Evolutionary conservation across 2,329 filamentous ascomycete species (phyloP).

Genomic region (Xylaria sp.): DNA sequence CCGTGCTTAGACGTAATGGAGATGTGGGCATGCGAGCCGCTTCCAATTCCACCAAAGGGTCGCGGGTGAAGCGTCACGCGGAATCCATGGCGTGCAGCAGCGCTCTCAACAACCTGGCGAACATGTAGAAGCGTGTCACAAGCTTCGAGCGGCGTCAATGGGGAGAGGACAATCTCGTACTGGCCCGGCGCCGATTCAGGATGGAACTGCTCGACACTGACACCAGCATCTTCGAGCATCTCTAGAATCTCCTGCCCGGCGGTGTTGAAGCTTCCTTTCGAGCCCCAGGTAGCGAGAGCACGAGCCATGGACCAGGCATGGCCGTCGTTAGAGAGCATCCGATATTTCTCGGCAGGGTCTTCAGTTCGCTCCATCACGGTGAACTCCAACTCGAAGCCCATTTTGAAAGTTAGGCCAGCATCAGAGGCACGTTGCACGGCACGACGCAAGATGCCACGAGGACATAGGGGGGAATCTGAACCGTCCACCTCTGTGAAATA

Average conservation of each 20-base stretch:
- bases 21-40: slow-evolving; percentile 64
- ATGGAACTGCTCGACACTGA: slow-evolving; percentile 68
- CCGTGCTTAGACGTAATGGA: slow-evolving; percentile 51
- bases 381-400: slow-evolving; percentile 81
- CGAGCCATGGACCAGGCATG: slow-evolving; percentile 69
- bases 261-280: slow-evolving; percentile 39
- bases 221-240: slow-evolving; percentile 54
- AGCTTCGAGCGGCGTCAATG: slow-evolving; percentile 57
- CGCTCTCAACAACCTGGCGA: slow-evolving; percentile 61
- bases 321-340: slow-evolving; percentile 49
- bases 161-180: slow-evolving; percentile 69
- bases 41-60: slow-evolving; percentile 57
- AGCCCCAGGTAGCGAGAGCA: slow-evolving; percentile 52
- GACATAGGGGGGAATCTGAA: slow-evolving; percentile 51
- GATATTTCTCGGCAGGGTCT: slow-evolving; percentile 32
- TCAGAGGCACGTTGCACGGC: slow-evolving; percentile 47
- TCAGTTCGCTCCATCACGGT: slow-evolving; percentile 55
- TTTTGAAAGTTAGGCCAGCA: slow-evolving; percentile 52
- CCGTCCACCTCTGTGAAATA: slow-evolving; percentile 58
- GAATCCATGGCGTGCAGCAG: slow-evolving; percentile 57
- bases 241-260: slow-evolving; percentile 62
- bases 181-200: slow-evolving; percentile 68
- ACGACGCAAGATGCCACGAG: slow-evolving; percentile 56
- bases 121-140: slow-evolving; percentile 68
- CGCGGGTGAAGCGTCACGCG: slow-evolving; percentile 71